phyloP scores from a whole-genome alignment of 2,329 filamentous ascomycete species.

The Apiospora kogelbergensis region DNA sequence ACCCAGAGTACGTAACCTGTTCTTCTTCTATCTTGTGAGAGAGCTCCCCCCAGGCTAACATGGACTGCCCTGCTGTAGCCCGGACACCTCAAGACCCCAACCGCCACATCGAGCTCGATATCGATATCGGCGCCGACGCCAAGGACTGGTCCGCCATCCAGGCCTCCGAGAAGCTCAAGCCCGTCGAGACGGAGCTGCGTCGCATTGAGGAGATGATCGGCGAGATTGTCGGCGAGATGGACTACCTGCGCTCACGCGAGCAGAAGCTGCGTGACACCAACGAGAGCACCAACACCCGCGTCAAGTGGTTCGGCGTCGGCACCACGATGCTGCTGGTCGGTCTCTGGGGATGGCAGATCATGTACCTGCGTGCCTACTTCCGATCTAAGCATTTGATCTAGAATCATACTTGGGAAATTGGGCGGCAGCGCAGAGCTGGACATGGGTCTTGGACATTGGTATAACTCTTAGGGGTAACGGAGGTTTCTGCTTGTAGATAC shows the following conservation, averaged over 20 bases:
- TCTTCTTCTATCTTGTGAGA: background rate
- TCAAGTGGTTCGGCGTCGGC: slow-evolving; percentile 96
- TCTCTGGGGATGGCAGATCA: slow-evolving; percentile 93
- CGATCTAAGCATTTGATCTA: slow-evolving; percentile 53
- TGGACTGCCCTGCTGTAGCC: background rate
- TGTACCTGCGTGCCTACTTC: slow-evolving; percentile 98
- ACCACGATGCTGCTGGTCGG: slow-evolving; percentile 90
- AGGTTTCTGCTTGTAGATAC: background rate
- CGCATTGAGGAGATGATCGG: slow-evolving; percentile 87
- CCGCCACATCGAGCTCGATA: slow-evolving; percentile 85
- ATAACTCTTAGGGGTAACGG: background rate
- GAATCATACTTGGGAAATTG: background rate
- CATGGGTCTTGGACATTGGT: background rate
- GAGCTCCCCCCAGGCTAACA: slow-evolving; percentile 1
- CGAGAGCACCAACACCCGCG: slow-evolving; percentile 97
- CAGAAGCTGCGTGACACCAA: slow-evolving; percentile 98
- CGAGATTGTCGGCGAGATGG: slow-evolving; percentile 93
- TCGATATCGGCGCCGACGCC: slow-evolving; percentile 94
- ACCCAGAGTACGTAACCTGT: slow-evolving; percentile 59
- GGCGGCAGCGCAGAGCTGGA: background rate
- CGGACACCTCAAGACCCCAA: slow-evolving; percentile 42
- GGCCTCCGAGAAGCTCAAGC: slow-evolving; percentile 95
- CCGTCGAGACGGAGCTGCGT: slow-evolving; percentile 90
- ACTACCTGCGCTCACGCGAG: slow-evolving; percentile 86
- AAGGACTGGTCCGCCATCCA: slow-evolving; percentile 98